Evolutionary conservation across 2,329 filamentous ascomycete genomes (phyloP), one percentile per base, ranked within the genome.

Genomic region (Botrytis paeoniae): DNA sequence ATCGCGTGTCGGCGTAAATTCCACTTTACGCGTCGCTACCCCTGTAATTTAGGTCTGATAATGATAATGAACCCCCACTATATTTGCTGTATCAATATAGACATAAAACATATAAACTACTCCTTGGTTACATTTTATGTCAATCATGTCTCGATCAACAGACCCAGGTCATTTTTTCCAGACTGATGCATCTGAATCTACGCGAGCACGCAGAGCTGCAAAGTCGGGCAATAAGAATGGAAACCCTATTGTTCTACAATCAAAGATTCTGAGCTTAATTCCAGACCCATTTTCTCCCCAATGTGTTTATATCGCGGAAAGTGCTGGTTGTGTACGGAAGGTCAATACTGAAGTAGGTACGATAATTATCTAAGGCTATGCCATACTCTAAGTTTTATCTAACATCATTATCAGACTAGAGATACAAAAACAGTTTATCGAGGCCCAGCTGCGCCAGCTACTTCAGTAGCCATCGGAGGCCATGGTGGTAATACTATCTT

Each of bases 91-190:
- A 10, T 25, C 41, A 29, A 22, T 48, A 70, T 20, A 37, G 61
- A 71, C 16, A 25, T 68, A 20, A 18, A 65, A 48, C 48, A 72
- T n/a, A 51, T 43, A 57, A 43, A 73, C 48, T 54, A 25, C 59
- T 62, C 41, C 32, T 39, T 7, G 5, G 22, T 29, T n/a, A 32
- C 29, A 32, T 45, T 54, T 41, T 32, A 59, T 54, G 1, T 29
- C 66, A 63, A 73, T 74, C 75, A 91, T 89, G 85, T 92, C 92
- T 82, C 87, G 89, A 75, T 92, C 92, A 41, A 87, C 88, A 69
- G 89, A 97, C 80, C 87, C 91, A 69, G 91, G 92, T 43, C 89
- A 96, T 80, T 98, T 97, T 85, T 98, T 98, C 81, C 93, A 98
- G 83, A 97, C 94, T 43, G 92, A 95, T 74, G 80, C 80, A 29